These are phyloP conservation scores for Berberis thunbergii DNA, from an alignment of 164 flowering plant species.

Conservation along the genomic window DNA sequence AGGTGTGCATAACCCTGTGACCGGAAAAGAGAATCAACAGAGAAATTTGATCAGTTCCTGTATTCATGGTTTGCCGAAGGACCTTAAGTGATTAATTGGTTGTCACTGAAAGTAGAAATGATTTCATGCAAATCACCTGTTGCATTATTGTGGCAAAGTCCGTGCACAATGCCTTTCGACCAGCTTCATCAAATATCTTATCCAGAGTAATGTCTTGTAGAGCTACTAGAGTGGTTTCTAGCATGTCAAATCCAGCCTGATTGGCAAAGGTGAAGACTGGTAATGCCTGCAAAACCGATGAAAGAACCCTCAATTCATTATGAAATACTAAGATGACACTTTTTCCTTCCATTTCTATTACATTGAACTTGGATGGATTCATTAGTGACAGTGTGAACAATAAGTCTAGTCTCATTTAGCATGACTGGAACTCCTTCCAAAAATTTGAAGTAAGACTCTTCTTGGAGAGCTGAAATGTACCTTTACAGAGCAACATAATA, in stretches of 20 bases:
- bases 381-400: background rate
- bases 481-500: constrained; percentile 91
- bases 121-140: constrained; percentile 34
- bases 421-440: background rate
- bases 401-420: background rate
- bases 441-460: background rate
- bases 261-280: constrained; percentile 89
- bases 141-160: constrained; percentile 88
- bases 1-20: constrained; percentile 67
- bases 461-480: constrained; percentile 9
- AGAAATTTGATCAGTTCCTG: background rate
- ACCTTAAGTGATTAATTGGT: background rate
- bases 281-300: constrained; percentile 42
- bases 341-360: background rate
- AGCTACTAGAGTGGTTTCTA: constrained; percentile 83
- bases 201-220: constrained; percentile 82
- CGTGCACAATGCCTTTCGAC: constrained; percentile 55
- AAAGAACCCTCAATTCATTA: background rate
- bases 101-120: background rate
- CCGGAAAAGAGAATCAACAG: background rate
- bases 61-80: background rate
- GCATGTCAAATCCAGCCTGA: constrained; percentile 94
- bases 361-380: background rate
- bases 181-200: constrained; percentile 77
- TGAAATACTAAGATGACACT: background rate